phyloP scores from a whole-genome alignment of 306 rosid genomes.

The Quercus dentata region DNA sequence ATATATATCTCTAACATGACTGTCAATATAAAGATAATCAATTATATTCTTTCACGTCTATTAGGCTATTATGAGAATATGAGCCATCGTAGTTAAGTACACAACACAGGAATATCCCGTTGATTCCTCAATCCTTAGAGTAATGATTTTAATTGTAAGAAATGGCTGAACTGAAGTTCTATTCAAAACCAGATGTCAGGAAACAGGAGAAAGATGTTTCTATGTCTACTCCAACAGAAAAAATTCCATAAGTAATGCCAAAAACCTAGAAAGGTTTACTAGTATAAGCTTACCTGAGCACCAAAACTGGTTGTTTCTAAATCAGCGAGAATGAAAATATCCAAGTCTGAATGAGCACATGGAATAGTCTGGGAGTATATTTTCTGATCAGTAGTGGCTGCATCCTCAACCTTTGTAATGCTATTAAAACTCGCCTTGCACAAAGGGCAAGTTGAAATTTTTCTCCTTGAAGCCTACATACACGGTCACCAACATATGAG shows the following conservation, averaged over 20 bases:
- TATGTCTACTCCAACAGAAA: not conserved
- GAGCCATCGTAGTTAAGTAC: not conserved
- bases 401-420: constrained; percentile 70
- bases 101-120: not conserved
- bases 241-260: not conserved
- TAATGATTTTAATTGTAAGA: not conserved
- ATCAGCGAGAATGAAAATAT: constrained; percentile 34
- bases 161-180: not conserved
- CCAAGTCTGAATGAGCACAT: constrained; percentile 42
- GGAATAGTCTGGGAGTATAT: constrained; percentile 88
- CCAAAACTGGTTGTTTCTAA: constrained; percentile 28
- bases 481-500: constrained; percentile 28
- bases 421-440: constrained; percentile 68
- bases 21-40: not conserved
- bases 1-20: too few relatives aligned
- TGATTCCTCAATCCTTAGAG: not conserved
- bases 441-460: constrained; percentile 70
- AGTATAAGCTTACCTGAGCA: constrained; percentile 55
- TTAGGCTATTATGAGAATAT: not conserved
- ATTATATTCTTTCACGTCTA: not conserved
- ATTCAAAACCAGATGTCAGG: not conserved
- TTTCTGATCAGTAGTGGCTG: constrained; percentile 64
- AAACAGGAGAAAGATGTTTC: not conserved
- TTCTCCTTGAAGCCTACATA: constrained; percentile 55
- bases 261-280: not conserved